Conservation (phyloP, 2,329 filamentous ascomycete genomes). For the Fusarium decemcellulare region DNA sequence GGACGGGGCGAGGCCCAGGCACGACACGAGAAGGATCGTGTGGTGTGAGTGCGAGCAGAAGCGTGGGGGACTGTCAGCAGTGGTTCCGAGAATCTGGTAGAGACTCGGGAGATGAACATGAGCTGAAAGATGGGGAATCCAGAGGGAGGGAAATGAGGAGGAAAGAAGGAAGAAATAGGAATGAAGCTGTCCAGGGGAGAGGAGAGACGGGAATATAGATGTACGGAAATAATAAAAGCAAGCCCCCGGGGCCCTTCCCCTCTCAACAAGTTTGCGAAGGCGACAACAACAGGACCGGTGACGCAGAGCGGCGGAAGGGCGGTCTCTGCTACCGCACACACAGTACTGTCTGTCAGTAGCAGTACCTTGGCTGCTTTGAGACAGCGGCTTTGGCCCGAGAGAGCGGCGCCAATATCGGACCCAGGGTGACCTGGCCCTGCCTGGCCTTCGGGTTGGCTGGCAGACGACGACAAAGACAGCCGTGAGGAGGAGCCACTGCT, state of each 20-base stretch:
- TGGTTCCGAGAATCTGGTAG: slow-evolving; percentile 32
- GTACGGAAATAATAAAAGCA: slow-evolving; percentile 23
- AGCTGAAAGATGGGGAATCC: slow-evolving; percentile 24
- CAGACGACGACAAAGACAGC: neutral
- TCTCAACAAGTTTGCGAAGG: slow-evolving; percentile 2
- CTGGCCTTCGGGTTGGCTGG: slow-evolving; percentile 1
- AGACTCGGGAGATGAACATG: slow-evolving; percentile 38
- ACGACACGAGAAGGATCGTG: slow-evolving; percentile 17
- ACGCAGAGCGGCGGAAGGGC: slow-evolving; percentile 12
- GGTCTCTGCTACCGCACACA: slow-evolving; percentile 16
- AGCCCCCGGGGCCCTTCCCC: neutral
- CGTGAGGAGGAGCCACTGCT: neutral
- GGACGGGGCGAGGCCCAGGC: slow-evolving; percentile 13
- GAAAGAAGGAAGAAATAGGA: slow-evolving; percentile 16
- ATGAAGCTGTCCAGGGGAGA: slow-evolving; percentile 1
- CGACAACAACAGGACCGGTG: slow-evolving; percentile 10
- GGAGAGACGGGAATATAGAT: slow-evolving; percentile 24
- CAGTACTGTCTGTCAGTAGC: slow-evolving; percentile 17
- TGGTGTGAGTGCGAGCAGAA: slow-evolving; percentile 13
- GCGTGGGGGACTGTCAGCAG: slow-evolving; percentile 28
- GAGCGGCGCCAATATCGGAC: slow-evolving; percentile 35
- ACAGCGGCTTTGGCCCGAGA: slow-evolving; percentile 12
- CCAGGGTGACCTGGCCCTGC: slow-evolving; percentile 19
- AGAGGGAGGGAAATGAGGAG: slow-evolving; percentile 3
- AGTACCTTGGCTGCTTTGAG: neutral